Conservation (phyloP, 202 grass and related monocot genomes). For the Eragrostis tef region DNA sequence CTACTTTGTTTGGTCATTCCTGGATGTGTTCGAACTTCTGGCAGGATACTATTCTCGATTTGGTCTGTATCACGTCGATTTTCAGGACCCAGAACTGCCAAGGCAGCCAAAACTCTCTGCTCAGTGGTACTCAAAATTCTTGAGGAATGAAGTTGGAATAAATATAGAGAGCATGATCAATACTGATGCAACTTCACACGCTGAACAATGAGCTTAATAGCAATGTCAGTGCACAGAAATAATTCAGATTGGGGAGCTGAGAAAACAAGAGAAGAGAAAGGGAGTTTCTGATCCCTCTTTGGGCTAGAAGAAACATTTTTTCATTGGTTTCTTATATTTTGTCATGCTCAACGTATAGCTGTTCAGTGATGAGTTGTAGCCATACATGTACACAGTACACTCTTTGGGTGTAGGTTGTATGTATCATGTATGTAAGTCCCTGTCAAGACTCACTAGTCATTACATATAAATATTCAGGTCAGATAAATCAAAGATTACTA, state of each 20-base stretch:
- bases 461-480: neutral
- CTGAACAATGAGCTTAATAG: conserved; percentile 34
- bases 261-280: neutral
- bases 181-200: conserved; percentile 17
- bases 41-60: conserved; percentile 47
- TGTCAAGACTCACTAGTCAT: conserved; percentile 10
- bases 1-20: conserved; percentile 77
- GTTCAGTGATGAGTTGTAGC: conserved; percentile 8
- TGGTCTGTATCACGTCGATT: conserved; percentile 67
- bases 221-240: conserved; percentile 2
- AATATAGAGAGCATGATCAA: conserved; percentile 28
- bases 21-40: conserved; percentile 69
- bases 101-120: conserved; percentile 62
- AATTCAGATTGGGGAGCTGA: neutral
- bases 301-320: neutral
- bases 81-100: conserved; percentile 48
- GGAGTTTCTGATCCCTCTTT: neutral
- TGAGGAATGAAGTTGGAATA: conserved; percentile 52
- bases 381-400: neutral
- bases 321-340: conserved; percentile 3
- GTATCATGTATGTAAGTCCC: neutral
- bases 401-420: neutral
- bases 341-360: neutral
- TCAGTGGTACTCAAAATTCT: conserved; percentile 69
- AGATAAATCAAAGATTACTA: neutral